Evolutionary conservation across 345 rosid species (phyloP).

Genomic region (Erucastrum elatum): DNA sequence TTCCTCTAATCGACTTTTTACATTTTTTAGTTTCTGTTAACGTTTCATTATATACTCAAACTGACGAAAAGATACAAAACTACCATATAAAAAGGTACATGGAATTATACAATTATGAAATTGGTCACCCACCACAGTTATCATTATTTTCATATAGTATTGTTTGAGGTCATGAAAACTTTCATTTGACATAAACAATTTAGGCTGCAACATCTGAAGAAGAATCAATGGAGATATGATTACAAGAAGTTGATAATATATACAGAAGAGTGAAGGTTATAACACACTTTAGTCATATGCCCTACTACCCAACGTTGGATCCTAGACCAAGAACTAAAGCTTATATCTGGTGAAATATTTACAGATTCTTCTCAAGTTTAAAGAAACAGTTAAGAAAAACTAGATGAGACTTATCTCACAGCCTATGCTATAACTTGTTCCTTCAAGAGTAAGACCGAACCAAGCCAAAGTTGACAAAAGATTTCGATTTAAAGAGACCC

Average conservation of each 20-base stretch:
- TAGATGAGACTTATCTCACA: slow-evolving; percentile 17
- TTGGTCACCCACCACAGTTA: background rate
- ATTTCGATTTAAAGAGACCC: slow-evolving; percentile 83
- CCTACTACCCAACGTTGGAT: background rate
- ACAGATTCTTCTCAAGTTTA: slow-evolving; percentile 28
- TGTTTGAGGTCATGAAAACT: slow-evolving; percentile 2
- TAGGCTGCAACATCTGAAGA: background rate
- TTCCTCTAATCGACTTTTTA: background rate
- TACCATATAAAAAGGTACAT: background rate
- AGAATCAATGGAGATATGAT: slow-evolving; percentile 1
- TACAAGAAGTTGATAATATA: slow-evolving; percentile 22
- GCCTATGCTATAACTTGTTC: too few relatives aligned
- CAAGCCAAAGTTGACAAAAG: slow-evolving; percentile 86
- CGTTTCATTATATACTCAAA: background rate
- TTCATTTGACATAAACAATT: background rate
- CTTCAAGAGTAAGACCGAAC: slow-evolving; percentile 76
- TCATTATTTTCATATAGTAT: background rate
- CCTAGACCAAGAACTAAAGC: slow-evolving; percentile 36
- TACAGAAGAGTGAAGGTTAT: slow-evolving; percentile 12
- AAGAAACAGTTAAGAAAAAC: slow-evolving; percentile 11
- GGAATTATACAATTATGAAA: background rate
- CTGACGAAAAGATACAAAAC: background rate
- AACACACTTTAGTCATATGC: background rate
- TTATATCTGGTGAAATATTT: slow-evolving; percentile 30
- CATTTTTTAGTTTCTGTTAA: background rate